Evolutionary conservation across 257 asterid species (phyloP).

Genomic region (Prunella vulgaris): DNA sequence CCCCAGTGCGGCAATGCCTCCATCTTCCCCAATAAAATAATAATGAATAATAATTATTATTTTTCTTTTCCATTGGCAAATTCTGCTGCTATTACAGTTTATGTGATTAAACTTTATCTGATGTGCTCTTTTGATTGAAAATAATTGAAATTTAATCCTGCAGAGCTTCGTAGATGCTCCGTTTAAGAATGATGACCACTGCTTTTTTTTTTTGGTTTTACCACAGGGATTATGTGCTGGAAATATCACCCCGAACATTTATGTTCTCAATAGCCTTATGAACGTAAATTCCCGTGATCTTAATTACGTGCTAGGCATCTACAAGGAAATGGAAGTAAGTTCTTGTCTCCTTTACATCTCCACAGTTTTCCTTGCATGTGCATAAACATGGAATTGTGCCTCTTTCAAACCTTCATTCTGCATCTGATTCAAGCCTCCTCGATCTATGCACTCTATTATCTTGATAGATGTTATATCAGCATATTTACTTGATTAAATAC

Average conservation of each 20-base stretch:
- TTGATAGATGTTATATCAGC: constrained; percentile 18
- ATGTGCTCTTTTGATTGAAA: constrained; percentile 8
- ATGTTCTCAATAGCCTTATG: constrained; percentile 92
- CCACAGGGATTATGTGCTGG: constrained; percentile 65
- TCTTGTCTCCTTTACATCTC: constrained; percentile 18
- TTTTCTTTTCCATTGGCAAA: background rate
- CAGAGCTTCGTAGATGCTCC: constrained; percentile 2
- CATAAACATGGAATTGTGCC: constrained; percentile 2
- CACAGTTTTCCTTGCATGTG: background rate
- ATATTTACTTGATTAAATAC: constrained; percentile 23
- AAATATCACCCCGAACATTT: constrained; percentile 58
- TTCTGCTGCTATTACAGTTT: background rate
- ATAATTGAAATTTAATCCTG: background rate
- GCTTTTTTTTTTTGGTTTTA: constrained; percentile 27
- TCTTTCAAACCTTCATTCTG: background rate
- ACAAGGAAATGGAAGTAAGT: constrained; percentile 76
- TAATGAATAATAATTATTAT: background rate
- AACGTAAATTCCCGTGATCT: constrained; percentile 85
- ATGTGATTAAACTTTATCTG: background rate
- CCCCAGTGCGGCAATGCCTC: background rate
- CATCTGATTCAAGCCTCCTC: constrained; percentile 10
- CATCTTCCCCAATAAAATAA: background rate
- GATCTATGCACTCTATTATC: constrained; percentile 11
- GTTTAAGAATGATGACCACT: constrained; percentile 18
- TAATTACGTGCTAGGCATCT: constrained; percentile 59